Evolutionary conservation across 73 alveolate genomes (phyloP), one percentile per base, ranked within the genome.

Genomic region (Durusdinium trenchii): DNA sequence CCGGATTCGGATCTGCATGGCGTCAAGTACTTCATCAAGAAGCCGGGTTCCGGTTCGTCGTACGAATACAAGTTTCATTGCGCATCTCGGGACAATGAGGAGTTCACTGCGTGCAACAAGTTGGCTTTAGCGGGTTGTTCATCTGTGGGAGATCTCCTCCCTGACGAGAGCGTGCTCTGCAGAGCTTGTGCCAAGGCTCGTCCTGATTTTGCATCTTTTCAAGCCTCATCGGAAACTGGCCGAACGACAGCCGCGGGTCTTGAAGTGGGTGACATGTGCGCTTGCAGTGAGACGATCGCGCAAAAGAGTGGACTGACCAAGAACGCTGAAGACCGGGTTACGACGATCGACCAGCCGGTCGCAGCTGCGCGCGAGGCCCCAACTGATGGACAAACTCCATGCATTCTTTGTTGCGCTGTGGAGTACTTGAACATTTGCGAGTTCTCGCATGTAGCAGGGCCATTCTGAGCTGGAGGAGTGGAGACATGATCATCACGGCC

Each of bases 251-350:
- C 40, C 38, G 57, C 62, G 91, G 16, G 91, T 45, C 67, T 79
- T 6, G 91, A 79, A 43, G 67, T 79, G 47, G 91, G 57, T 23
- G 91, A 79, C 67, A 79, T 79, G 60, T 64, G 91, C 91, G 6
- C 64, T 0, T 3, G 91, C 32, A 6, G 43, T 14, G 91, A 79
- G 5, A 60, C 30, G 30, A 20, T 79, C 40, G 64, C 26, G 43
- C 91, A 79, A 35, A 45, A 60, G 64, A 0, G 30, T 35, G 67
- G 64, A 6, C 28, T 47, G 67, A 20, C 69, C 47, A 73, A 73
- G 35, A 73, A 28, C 10, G 32, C 69, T 0, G 91, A 79, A 23
- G 91, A 79, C 12, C 91, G 42, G 35, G 18, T 79, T 20, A 43
- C 46, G 45, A 43, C 42, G 91, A 1, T 2, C 2, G 85, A 73